Conservation (phyloP, 805 yeast species). For the Cyberlindnera maclurae region DNA sequence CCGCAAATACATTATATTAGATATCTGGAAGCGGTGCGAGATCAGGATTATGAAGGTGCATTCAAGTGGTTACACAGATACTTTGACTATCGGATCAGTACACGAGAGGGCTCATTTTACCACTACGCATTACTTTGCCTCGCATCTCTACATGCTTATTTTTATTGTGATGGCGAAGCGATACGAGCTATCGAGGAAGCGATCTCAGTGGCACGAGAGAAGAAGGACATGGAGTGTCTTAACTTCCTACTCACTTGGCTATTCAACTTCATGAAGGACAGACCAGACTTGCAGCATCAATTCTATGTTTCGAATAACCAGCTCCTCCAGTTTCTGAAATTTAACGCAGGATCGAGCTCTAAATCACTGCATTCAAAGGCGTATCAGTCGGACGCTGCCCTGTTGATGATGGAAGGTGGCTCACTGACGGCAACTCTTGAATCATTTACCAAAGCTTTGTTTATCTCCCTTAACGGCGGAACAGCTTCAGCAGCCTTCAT, state of each 20-base stretch:
- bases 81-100: slow-evolving; percentile 75
- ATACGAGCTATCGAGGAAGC: slow-evolving; percentile 80
- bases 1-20: slow-evolving; percentile 48
- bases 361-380: slow-evolving; percentile 43
- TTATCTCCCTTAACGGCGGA: slow-evolving; percentile 45
- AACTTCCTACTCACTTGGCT: slow-evolving; percentile 71
- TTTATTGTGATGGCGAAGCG: slow-evolving; percentile 55
- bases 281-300: slow-evolving; percentile 50
- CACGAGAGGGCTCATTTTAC: slow-evolving; percentile 53
- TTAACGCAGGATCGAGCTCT: slow-evolving; percentile 24
- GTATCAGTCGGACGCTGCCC: slow-evolving; percentile 56
- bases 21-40: slow-evolving; percentile 51
- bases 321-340: slow-evolving; percentile 47
- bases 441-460: slow-evolving; percentile 49
- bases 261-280: slow-evolving; percentile 57
- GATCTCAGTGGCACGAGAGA: slow-evolving; percentile 79
- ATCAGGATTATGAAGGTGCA: slow-evolving; percentile 50
- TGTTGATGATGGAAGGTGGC: slow-evolving; percentile 45
- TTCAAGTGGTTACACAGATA: slow-evolving; percentile 50
- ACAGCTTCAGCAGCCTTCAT: slow-evolving; percentile 27
- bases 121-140: slow-evolving; percentile 72
- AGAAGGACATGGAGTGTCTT: slow-evolving; percentile 65
- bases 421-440: slow-evolving; percentile 41
- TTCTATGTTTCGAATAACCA: slow-evolving; percentile 57
- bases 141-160: slow-evolving; percentile 65